phyloP scores from a whole-genome alignment of 257 asterid species.

The Nicotiana obtusifolia region DNA sequence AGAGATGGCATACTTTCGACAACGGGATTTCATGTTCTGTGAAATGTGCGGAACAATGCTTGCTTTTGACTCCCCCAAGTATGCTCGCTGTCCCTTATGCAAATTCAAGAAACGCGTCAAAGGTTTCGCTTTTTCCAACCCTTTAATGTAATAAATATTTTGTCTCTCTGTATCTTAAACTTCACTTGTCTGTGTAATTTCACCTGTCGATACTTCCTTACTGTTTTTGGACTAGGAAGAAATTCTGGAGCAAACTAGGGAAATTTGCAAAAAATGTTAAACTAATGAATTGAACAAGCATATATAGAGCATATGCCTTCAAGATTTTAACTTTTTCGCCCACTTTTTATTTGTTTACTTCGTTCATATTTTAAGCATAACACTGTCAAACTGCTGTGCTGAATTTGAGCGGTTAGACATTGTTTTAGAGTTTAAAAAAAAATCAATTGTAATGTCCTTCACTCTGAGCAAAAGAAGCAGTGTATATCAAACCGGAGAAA shows the following conservation, averaged over 20 bases:
- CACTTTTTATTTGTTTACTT: neutral
- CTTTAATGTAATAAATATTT: neutral
- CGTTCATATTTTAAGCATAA: neutral
- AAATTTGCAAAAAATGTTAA: neutral
- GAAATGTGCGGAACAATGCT: constrained; percentile 62
- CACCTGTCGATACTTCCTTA: neutral
- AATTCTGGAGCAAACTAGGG: neutral
- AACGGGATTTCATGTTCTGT: constrained; percentile 90
- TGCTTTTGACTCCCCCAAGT: constrained; percentile 30
- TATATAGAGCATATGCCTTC: neutral
- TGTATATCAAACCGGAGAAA: neutral
- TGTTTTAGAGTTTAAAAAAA: neutral
- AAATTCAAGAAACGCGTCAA: constrained; percentile 37
- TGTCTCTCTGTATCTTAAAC: neutral
- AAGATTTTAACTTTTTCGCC: neutral
- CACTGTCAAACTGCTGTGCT: neutral
- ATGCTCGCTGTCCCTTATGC: constrained; percentile 53
- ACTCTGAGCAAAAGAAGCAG: neutral
- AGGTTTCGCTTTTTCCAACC: constrained; percentile 26
- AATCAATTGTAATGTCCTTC: neutral
- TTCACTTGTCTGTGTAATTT: neutral
- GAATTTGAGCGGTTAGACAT: neutral
- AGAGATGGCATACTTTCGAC: constrained; percentile 42
- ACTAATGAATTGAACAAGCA: neutral
- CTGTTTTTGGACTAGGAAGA: neutral